Evolutionary conservation across 2,329 filamentous ascomycete species (phyloP), one percentile per base, ranked within the genome.

Genomic region (Xylariales sp.): DNA sequence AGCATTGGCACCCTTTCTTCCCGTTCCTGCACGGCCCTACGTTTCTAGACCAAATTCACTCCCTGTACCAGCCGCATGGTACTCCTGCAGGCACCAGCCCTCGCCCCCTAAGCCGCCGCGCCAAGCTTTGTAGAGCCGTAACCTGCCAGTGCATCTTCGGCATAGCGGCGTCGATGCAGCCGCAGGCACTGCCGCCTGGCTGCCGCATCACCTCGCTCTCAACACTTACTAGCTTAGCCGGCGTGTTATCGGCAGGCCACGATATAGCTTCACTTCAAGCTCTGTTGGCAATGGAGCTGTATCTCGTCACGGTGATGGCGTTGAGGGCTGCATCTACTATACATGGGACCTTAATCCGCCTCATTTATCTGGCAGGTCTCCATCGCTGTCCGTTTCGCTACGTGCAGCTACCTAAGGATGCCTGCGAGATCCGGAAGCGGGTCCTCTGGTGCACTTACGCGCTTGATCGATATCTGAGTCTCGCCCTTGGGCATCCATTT

Each of bases 61-160:
- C 48, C 10, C 55, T 71, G 28, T 71, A 72, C 14, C n/a, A n/a
- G n/a, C n/a, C n/a, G n/a, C n/a, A n/a, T n/a, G n/a, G n/a, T n/a
- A n/a, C n/a, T n/a, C n/a, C n/a, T n/a, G n/a, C n/a, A n/a, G n/a
- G n/a, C n/a, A n/a, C n/a, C n/a, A n/a, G n/a, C n/a, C 32, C 36
- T 4, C 33, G 21, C 6, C 49, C 54, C 21, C 27, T 36, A 19
- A 23, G 34, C 33, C 35, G 41, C 18, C 30, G 41, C 17, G 35
- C 40, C 24, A 51, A 54, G 33, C 38, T 61, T 4, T 53, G 56
- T 28, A 59, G 56, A 28, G 48, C 60, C 5, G 48, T 67, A 21
- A 68, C 64, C 3, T 65, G 73, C 28, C 69, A 72, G 44, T 70
- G 70, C 37, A 59, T 74, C n/a, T 70, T 74, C 47, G 70, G 69